A percentile compares a stretch with the other conserved stretches of the same genome.
These are phyloP conservation scores for Hypholoma sublateritium DNA, from an alignment of 768 basidiomycete species.

Conservation along the genomic window DNA sequence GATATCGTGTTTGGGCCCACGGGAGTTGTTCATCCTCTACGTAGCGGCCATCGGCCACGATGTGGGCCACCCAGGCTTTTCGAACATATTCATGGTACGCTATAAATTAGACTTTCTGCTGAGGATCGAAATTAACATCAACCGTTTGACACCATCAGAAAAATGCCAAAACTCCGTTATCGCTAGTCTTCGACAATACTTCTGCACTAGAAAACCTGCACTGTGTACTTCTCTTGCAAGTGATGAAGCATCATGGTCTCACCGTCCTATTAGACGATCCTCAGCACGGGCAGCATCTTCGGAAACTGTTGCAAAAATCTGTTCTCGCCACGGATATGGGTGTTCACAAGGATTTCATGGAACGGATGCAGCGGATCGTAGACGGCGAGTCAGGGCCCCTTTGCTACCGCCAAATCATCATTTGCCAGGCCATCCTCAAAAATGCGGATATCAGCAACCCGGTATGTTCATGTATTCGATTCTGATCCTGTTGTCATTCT, in stretches of 20 bases:
- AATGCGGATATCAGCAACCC: constrained; percentile 99
- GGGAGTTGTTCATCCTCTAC: constrained; percentile 82
- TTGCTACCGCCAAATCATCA: constrained; percentile 56
- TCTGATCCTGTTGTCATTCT: constrained; percentile 1
- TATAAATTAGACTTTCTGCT: neutral
- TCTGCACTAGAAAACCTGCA: constrained; percentile 94
- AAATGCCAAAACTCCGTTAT: constrained; percentile 90
- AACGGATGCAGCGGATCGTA: constrained; percentile 53
- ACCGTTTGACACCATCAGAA: constrained; percentile 49
- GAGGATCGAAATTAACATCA: constrained; percentile 1
- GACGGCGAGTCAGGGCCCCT: constrained; percentile 38
- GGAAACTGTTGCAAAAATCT: constrained; percentile 75
- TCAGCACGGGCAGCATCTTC: constrained; percentile 46
- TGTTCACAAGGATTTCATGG: constrained; percentile 84
- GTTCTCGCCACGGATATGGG: constrained; percentile 96
- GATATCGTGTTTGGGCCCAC: constrained; percentile 49
- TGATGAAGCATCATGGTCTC: constrained; percentile 80
- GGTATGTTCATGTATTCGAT: constrained; percentile 47
- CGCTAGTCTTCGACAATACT: constrained; percentile 83
- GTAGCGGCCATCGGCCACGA: constrained; percentile 97
- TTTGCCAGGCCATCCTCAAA: constrained; percentile 92
- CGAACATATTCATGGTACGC: constrained; percentile 91
- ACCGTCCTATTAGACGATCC: constrained; percentile 64
- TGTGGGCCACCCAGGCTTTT: constrained; percentile 94
- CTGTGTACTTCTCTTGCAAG: constrained; percentile 73